Evolutionary conservation across 2,329 filamentous ascomycete genomes (phyloP), one percentile per base, ranked within the genome.

Genomic region (Clarireedia monteithiana): DNA sequence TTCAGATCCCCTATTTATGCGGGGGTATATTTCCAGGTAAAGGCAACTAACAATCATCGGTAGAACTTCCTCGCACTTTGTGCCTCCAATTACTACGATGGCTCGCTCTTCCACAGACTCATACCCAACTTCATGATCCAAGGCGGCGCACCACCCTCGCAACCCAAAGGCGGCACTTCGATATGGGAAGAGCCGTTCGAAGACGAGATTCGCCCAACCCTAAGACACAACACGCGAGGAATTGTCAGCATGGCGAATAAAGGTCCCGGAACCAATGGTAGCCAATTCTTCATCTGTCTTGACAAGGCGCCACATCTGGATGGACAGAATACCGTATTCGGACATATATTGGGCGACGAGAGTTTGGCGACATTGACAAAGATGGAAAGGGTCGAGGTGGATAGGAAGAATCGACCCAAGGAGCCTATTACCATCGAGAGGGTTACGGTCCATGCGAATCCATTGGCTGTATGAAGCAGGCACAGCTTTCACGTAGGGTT

Each of bases 11-110:
- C 53, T 50, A 59, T 59, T 20, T 20, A 20, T 20, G 20, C 20
- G 20, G 20, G 20, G 20, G 20, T 20, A 20, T 20, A 20, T 20
- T 20, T 20, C 20, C 20, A 20, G 20, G 20, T 20, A 20, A 20
- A 20, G 20, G 20, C 20, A 20, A 48, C 56, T 64, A 59, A 60
- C 57, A 6, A 12, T 44, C 20, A 14, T 49, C 38, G 5, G 10
- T 34, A 89, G 85, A 95, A 95, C 75, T 95, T 95, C 73, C 84
- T 95, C 63, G 89, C 89, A 53, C 84, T 94, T 60, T 91, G 88
- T 76, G 89, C 88, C 50, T 90, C 87, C 9, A 78, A 77, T 66
- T 90, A 88, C 75, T 94, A 91, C 75, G 76, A 88, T 68, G 72
- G 73, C 66, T 89, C 86, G 24, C 85, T 85, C 59, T 87, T 94